Conservation (phyloP, 345 rosid genomes). For the Populus davidiana region DNA sequence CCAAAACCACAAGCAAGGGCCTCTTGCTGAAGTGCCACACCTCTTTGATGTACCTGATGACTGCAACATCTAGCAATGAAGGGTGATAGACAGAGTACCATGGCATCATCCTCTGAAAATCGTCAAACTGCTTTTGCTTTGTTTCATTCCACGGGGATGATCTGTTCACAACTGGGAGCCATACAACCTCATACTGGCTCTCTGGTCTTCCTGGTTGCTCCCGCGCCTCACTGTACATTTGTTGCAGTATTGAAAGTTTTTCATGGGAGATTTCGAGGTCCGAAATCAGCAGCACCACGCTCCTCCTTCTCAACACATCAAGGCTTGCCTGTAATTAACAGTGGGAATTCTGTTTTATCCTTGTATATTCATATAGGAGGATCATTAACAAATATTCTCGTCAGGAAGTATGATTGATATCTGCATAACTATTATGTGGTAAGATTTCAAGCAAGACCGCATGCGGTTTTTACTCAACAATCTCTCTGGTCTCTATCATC, state of each 20-base stretch:
- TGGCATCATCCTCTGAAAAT: conserved; percentile 50
- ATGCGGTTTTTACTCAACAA: too few relatives aligned
- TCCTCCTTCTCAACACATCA: conserved; percentile 63
- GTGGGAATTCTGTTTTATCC: neutral
- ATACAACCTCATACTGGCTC: conserved; percentile 63
- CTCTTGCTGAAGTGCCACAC: conserved; percentile 63
- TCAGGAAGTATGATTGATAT: too few relatives aligned
- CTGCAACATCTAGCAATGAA: conserved; percentile 42
- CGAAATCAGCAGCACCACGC: conserved; percentile 65
- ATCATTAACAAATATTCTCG: neutral
- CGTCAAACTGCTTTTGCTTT: conserved; percentile 44
- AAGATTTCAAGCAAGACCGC: too few relatives aligned
- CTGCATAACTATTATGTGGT: too few relatives aligned
- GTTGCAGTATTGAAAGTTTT: conserved; percentile 47
- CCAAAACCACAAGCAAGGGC: conserved; percentile 72
- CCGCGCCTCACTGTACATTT: conserved; percentile 48
- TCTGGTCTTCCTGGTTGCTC: conserved; percentile 24
- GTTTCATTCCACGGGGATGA: conserved; percentile 39
- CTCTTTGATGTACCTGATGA: conserved; percentile 50
- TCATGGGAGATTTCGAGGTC: conserved; percentile 53
- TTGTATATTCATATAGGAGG: neutral
- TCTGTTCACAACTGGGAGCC: conserved; percentile 70
- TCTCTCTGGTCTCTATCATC: too few relatives aligned
- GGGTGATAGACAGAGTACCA: conserved; percentile 77
- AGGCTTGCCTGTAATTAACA: conserved; percentile 48